Evolutionary conservation across 805 yeast species (phyloP), one percentile per base, ranked within the genome.

Genomic region (Wickerhamiella dianesei): DNA sequence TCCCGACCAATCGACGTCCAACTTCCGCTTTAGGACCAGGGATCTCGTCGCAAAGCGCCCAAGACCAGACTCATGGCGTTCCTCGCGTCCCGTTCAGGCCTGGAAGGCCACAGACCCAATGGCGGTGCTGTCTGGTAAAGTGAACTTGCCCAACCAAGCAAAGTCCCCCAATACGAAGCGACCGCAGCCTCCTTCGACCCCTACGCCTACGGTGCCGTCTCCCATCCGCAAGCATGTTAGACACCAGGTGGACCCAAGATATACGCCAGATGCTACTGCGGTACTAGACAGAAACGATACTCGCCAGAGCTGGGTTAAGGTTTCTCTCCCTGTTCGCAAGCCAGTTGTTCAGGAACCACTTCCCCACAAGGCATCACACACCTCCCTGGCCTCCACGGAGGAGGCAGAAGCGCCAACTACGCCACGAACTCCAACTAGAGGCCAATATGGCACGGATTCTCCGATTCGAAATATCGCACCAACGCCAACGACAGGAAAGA

Each of bases 1-100:
- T 3, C 57, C 60, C 9, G 57, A 56, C 21, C 35, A 42, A 2
- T 50, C 56, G 8, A 43, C 47, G 16, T 44, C 45, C 37, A 44
- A 47, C 16, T 53, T 54, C 41, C 35, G 41, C 3, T 48, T 50
- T 22, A 41, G 44, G 12, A 41, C 21, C n/a, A 42, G 50, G 1
- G 56, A 56, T 18, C 19, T 56, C 4, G 21, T 45, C 12, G 45
- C 44, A 17, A 49, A 51, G 12, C 41, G 42, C 4, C 56, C 56
- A 1, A 35, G 40, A 8, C 53, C 56, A 1, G 44, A 44, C 9
- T 35, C 44, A 14, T 44, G 47, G 45, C 50, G 48, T 3, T 39
- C 49, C 2, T 47, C 54, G 1, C 52, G 40, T 41, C 56, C 54
- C 3, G 40, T 51, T 4, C 48, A 51, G 2, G 49, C 45, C 16